Conservation (phyloP, 345 rosid genomes). For the Melaleuca alternifolia region DNA sequence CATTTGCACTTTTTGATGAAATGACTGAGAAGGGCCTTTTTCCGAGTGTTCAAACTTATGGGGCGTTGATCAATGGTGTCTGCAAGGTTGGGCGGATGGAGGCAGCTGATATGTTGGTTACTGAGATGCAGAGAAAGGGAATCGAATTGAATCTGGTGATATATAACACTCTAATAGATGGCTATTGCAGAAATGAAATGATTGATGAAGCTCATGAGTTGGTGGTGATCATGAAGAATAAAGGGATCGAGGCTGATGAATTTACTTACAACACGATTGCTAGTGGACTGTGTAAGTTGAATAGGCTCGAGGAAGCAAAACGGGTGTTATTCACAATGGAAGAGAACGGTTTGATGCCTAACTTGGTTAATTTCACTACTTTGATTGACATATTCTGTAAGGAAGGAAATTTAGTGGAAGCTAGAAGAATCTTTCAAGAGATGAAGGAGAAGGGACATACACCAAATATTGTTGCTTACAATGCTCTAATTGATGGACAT, state of each 20-base stretch:
- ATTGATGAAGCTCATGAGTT: constrained; percentile 54
- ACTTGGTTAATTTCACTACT: constrained; percentile 51
- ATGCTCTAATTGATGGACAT: constrained; percentile 58
- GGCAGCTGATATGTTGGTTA: constrained; percentile 55
- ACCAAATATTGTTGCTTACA: constrained; percentile 51
- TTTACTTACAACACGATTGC: constrained; percentile 56
- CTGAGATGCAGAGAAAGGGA: constrained; percentile 65
- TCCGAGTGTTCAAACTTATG: constrained; percentile 55
- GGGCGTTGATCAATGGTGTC: constrained; percentile 65
- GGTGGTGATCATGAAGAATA: constrained; percentile 51
- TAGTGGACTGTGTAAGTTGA: constrained; percentile 40
- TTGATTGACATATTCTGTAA: constrained; percentile 68
- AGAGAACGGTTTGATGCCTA: constrained; percentile 37
- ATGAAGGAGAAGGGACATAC: constrained; percentile 42
- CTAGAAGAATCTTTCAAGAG: constrained; percentile 48
- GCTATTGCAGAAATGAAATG: constrained; percentile 56
- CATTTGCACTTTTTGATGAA: constrained; percentile 70
- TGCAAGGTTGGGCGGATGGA: constrained; percentile 72
- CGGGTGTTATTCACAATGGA: constrained; percentile 42
- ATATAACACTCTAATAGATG: constrained; percentile 59
- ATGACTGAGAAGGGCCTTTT: constrained; percentile 42
- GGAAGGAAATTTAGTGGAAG: constrained; percentile 76
- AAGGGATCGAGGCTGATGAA: constrained; percentile 57
- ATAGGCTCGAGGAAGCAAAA: constrained; percentile 63
- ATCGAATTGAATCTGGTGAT: constrained; percentile 41